Evolutionary conservation across 768 basidiomycete species (phyloP).

Genomic region (Guyanaporus albipodus): DNA sequence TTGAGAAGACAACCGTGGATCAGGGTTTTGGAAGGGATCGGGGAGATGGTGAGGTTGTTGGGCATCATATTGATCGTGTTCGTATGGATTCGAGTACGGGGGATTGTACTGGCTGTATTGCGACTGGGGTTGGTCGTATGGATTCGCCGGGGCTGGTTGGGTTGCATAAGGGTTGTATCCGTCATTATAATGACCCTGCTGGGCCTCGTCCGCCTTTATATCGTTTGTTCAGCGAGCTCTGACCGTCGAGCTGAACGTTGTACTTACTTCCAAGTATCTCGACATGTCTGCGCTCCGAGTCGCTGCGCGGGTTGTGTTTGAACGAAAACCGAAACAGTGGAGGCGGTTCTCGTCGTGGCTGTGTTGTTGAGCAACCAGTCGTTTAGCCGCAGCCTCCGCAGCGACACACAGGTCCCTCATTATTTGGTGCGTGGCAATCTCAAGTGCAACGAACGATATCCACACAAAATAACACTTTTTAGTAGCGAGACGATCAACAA

Average conservation of each 20-base stretch:
- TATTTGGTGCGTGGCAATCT: too few species aligned
- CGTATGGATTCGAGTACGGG: conserved; percentile 31
- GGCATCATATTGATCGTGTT: conserved; percentile 31
- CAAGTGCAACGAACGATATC: too few species aligned
- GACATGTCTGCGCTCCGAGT: conserved; percentile 33
- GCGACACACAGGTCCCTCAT: too few species aligned
- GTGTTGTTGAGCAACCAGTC: too few species aligned
- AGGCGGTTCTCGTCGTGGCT: conserved; percentile 7
- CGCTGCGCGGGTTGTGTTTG: conserved; percentile 3
- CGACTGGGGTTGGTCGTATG: conserved; percentile 40
- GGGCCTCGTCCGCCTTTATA: conserved; percentile 60
- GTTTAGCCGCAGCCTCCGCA: conserved; percentile 8
- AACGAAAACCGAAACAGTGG: background rate
- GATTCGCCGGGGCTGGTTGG: conserved; percentile 28
- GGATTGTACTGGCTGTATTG: conserved; percentile 28
- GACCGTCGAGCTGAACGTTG: background rate
- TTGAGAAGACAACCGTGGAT: conserved; percentile 16
- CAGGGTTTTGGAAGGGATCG: conserved; percentile 33
- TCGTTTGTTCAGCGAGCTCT: conserved; percentile 1
- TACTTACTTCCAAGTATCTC: conserved; percentile 39
- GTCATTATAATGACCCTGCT: conserved; percentile 62
- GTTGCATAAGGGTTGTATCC: conserved; percentile 52
- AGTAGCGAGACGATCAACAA: background rate
- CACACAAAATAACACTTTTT: too few species aligned
- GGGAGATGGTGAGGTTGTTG: conserved; percentile 37